Conservation (phyloP, 495 filamentous ascomycete species). For the Bacidia rubella region DNA sequence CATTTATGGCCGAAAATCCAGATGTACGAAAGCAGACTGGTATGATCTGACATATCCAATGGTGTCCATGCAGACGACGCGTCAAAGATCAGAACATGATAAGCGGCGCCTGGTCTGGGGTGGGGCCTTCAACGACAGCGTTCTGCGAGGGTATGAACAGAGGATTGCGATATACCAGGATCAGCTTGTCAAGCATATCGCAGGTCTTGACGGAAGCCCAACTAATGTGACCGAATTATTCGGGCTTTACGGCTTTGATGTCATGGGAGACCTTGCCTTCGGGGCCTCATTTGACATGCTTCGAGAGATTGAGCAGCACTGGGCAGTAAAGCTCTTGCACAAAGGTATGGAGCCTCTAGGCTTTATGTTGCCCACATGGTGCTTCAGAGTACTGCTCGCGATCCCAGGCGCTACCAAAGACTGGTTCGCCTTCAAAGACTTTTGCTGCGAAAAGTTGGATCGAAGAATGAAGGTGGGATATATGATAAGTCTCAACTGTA, state of each 20-base stretch:
- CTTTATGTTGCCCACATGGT: slow-evolving; percentile 27
- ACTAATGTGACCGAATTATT: slow-evolving; percentile 34
- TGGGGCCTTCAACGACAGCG: slow-evolving; percentile 26
- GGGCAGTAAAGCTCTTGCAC: slow-evolving; percentile 21
- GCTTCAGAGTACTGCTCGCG: slow-evolving; percentile 24
- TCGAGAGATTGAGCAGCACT: slow-evolving; percentile 21
- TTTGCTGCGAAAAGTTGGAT: slow-evolving; percentile 18
- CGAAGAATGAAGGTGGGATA: slow-evolving; percentile 16
- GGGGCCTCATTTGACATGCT: slow-evolving; percentile 36
- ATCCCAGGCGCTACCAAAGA: slow-evolving; percentile 21
- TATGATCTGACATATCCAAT: slow-evolving; percentile 25
- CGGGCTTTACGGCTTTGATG: slow-evolving; percentile 35
- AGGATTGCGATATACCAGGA: slow-evolving; percentile 18
- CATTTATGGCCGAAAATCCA: slow-evolving; percentile 23
- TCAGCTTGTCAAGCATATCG: slow-evolving; percentile 20
- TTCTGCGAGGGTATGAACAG: slow-evolving; percentile 26
- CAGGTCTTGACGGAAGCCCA: slow-evolving; percentile 7
- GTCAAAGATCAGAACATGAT: slow-evolving; percentile 26
- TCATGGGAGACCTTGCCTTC: slow-evolving; percentile 40
- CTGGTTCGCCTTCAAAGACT: slow-evolving; percentile 20
- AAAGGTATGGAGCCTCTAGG: slow-evolving; percentile 26
- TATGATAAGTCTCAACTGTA: too few species aligned
- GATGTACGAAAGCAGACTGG: slow-evolving; percentile 28
- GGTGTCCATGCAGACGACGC: slow-evolving; percentile 25
- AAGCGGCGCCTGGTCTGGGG: slow-evolving; percentile 29